phyloP scores from a whole-genome alignment of 129 eudicot species.

The Dittrichia graveolens region DNA sequence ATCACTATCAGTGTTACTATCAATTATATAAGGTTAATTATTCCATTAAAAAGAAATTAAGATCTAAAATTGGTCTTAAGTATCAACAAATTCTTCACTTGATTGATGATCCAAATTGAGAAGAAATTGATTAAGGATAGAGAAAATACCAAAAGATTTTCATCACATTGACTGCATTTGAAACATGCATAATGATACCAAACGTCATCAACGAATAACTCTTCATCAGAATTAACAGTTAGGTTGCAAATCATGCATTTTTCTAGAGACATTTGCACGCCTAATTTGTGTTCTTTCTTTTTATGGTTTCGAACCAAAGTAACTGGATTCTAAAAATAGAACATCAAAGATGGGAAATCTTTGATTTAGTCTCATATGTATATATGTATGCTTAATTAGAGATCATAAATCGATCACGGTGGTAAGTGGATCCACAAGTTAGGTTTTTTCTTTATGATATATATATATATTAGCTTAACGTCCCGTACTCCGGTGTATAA shows the following conservation, averaged over 20 bases:
- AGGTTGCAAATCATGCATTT: slow-evolving; percentile 32
- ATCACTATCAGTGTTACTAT: no score
- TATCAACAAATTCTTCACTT: background rate
- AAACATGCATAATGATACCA: slow-evolving; percentile 28
- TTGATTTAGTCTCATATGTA: background rate
- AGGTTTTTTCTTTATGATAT: background rate
- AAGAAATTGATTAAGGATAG: background rate
- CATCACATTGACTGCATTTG: slow-evolving; percentile 34
- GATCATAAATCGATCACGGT: background rate
- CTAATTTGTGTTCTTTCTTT: slow-evolving; percentile 18
- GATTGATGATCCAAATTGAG: background rate
- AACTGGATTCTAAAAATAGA: slow-evolving; percentile 28
- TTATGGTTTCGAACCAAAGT: slow-evolving; percentile 11
- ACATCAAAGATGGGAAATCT: background rate
- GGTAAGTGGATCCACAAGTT: background rate
- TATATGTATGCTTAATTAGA: slow-evolving; percentile 13
- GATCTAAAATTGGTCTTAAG: no score
- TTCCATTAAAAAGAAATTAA: background rate
- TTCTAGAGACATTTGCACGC: slow-evolving; percentile 29
- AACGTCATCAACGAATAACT: slow-evolving; percentile 13
- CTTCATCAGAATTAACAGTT: slow-evolving; percentile 13
- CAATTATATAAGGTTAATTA: background rate
- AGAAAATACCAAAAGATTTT: slow-evolving; percentile 22
- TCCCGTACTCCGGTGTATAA: no score
- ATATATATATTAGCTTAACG: no score